Base-by-base conservation (phyloP, 129 eudicot species). In the Pseudognaphalium luteoalbum region DNA sequence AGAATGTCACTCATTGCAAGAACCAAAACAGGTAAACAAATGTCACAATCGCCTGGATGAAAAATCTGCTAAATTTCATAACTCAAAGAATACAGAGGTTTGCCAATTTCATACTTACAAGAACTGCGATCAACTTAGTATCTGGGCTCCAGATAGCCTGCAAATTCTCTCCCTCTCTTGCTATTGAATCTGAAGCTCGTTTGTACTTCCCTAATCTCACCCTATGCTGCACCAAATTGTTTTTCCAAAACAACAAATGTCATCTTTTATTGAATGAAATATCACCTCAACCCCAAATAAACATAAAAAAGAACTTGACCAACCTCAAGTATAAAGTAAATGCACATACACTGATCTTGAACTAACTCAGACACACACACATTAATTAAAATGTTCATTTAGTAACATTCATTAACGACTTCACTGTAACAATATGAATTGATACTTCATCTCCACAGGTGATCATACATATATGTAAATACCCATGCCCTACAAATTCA, bases 101-200 rank as follows among this genome's bases (percentile, higher is more conserved):
- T 22, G 64, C 32, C 20, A 63, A 76, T 68, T 17, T 50, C 80
- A 79, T 60, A 86, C 97, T 89, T 85, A 94, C 99, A 85, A 94
- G 81, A 79, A 94, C 83, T 15, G 96, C 97, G 47, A 94, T 87
- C 72, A 94, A 75, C 77, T 94, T 91, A 2, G 85, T 75, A 79
- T 94, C 94, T 2, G 96, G 94, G 68, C 96, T 94, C 99, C 99
- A 94, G 58, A 89, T 84, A 56, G 97, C 99, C 76, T 81, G 93
- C 72, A 87, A 61, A 85, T 91, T 89, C 82, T 94, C 99, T n/a
- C 98, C 99, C 76, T 94, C 92, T 33, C 66, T 86, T 68, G 37
- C 80, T 60, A 94, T 79, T 21, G 99, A 89, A 51, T 70, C 88
- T 4, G 74, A 65, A 81, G 73, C 90, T 84, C 99, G 87, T 81